These are phyloP conservation scores for Eutrema heterophyllum DNA, from an alignment of 345 rosid genomes.

Conservation along the genomic window DNA sequence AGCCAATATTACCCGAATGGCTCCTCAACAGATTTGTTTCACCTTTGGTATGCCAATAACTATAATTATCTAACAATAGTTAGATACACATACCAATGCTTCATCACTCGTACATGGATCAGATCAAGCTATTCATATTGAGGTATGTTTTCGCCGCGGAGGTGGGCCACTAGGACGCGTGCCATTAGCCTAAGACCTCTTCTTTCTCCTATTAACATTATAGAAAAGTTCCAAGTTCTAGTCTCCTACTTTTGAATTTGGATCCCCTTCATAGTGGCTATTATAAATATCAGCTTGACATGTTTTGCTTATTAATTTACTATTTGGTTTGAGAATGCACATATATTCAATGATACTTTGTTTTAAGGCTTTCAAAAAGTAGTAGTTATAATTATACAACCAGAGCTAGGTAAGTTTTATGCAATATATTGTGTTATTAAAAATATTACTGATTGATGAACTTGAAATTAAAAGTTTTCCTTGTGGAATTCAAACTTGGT, in stretches of 20 bases:
- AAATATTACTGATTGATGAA: neutral
- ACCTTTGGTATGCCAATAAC: no score
- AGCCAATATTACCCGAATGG: no score
- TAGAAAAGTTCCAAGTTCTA: neutral
- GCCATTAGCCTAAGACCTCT: constrained; percentile 4
- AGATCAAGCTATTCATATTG: no score
- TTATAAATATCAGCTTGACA: neutral
- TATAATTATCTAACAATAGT: no score
- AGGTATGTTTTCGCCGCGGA: no score
- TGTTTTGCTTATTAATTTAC: neutral
- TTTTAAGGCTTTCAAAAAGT: neutral
- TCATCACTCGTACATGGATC: no score
- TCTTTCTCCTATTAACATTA: neutral
- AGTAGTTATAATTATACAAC: neutral
- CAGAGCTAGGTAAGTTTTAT: neutral
- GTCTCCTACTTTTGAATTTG: neutral
- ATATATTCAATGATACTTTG: neutral
- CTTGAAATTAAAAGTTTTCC: constrained; percentile 52
- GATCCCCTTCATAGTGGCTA: neutral
- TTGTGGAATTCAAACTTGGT: constrained; percentile 82
- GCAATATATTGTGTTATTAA: neutral
- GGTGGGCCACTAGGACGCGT: no score
- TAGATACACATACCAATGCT: no score
- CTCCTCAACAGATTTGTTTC: no score
- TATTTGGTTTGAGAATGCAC: neutral